These are phyloP conservation scores for Aspergillus haitiensis DNA, from an alignment of 495 filamentous ascomycete genomes.

Conservation along the genomic window DNA sequence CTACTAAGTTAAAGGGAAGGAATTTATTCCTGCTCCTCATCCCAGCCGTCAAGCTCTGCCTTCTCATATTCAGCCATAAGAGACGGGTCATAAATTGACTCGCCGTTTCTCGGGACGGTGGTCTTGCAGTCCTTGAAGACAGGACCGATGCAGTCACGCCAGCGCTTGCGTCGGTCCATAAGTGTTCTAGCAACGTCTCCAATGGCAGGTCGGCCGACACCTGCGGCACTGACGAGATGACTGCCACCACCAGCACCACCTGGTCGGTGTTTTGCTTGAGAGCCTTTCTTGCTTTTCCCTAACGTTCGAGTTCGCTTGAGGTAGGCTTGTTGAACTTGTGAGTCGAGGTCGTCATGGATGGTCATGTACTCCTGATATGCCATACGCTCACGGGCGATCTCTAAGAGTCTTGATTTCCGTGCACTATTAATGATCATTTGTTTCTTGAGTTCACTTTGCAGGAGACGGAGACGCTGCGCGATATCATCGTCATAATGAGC, in stretches of 20 bases:
- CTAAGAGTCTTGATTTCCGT: conserved; percentile 78
- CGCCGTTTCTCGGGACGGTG: conserved; percentile 51
- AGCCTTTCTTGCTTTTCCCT: conserved; percentile 83
- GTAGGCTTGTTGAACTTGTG: conserved; percentile 92
- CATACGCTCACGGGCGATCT: conserved; percentile 85
- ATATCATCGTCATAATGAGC: conserved; percentile 93
- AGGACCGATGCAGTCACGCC: conserved; percentile 82
- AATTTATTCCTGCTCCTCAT: conserved; percentile 63
- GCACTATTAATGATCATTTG: conserved; percentile 84
- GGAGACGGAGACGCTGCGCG: conserved; percentile 77
- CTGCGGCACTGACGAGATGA: conserved; percentile 50
- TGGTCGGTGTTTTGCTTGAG: conserved; percentile 69
- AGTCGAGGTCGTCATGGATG: conserved; percentile 94
- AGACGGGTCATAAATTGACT: conserved; percentile 65
- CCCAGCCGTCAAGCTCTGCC: conserved; percentile 73
- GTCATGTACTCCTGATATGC: conserved; percentile 94
- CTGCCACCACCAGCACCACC: conserved; percentile 57
- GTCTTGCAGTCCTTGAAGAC: conserved; percentile 78
- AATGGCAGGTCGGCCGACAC: conserved; percentile 72
- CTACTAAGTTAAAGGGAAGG: neutral
- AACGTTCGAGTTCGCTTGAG: conserved; percentile 94
- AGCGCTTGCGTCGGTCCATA: conserved; percentile 84
- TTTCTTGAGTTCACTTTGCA: conserved; percentile 79
- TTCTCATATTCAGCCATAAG: conserved; percentile 59
- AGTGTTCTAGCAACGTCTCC: conserved; percentile 85